Conservation (phyloP, 176 grass and related monocot species). For the Dactylis glomerata region DNA sequence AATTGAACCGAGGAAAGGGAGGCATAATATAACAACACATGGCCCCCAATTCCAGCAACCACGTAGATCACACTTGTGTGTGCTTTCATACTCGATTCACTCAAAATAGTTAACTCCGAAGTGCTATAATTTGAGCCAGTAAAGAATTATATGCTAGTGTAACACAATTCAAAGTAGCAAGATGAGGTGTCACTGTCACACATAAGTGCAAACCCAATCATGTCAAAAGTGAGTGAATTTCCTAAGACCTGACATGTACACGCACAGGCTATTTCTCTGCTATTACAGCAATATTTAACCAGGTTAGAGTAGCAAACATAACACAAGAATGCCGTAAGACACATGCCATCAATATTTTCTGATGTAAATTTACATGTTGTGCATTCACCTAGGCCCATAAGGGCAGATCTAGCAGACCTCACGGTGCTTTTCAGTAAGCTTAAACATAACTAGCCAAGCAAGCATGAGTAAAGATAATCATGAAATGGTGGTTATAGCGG, state of each 20-base stretch:
- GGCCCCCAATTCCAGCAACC: background rate
- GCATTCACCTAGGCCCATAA: background rate
- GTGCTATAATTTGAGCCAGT: background rate
- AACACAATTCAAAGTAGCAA: background rate
- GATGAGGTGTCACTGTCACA: background rate
- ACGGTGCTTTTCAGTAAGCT: background rate
- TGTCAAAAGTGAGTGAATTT: background rate
- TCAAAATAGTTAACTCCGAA: slow-evolving; percentile 3
- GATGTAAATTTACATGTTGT: background rate
- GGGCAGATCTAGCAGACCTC: background rate
- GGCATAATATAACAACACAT: slow-evolving; percentile 3
- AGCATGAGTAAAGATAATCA: background rate
- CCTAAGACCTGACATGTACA: slow-evolving; percentile 16
- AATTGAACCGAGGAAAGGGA: slow-evolving; percentile 8
- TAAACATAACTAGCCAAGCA: background rate
- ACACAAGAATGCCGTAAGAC: slow-evolving; percentile 1
- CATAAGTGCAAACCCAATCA: background rate
- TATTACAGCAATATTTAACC: slow-evolving; percentile 7
- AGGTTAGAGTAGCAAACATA: background rate
- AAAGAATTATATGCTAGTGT: background rate
- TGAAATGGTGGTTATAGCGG: background rate
- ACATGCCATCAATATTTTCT: background rate
- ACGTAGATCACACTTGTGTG: background rate
- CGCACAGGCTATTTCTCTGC: background rate
- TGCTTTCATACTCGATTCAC: slow-evolving; percentile 1